Evolutionary conservation across 1,284 basidiomycete species (phyloP), one percentile per base, ranked within the genome.

Genomic region (Golubevia pallescens): DNA sequence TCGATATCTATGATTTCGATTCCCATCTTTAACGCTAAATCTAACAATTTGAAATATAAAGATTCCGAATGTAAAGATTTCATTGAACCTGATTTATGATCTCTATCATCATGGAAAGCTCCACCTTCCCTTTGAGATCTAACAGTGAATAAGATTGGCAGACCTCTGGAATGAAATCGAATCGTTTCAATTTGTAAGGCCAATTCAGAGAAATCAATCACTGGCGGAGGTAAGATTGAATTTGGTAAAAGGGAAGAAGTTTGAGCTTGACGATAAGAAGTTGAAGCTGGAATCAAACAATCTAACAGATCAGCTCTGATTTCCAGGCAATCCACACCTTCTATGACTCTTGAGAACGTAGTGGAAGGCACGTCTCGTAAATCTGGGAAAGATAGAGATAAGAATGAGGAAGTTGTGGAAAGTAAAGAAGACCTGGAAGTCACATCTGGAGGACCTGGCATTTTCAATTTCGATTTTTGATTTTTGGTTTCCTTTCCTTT

Each of bases 311-410:
- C 67, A 13, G 59, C 67, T n/a, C 67, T 64, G 14, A 69, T 55
- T 63, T 69, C 67, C n/a, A 69, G 10, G 3, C 65, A 64, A 55
- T 69, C 67, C 23, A 69, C 66, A 24, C 67, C 67, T 34, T 66
- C 58, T 3, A 62, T 38, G 13, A 69, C 62, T 21, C 53, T 23
- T 13, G 58, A 53, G 20, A 68, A 55, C 1, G 60, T 19, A 3
- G 51, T 48, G 2, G 59, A 58, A 16, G 28, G 23, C 7, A 66
- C 61, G 8, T 57, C 21, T 20, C 64, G 28, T 28, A 69, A 21
- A 34, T 69, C 67, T 20, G 67, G 58, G 23, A 69, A 68, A 14
- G 67, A 63, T 21, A 69, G 55, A n/a, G 58, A 66, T 10, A 69
- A 55, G 48, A 62, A 65, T 1, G 58, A 32, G 3, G 64, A 66